Evolutionary conservation across 208 protist genomes (phyloP), one percentile per base, ranked within the genome.

Genomic region (Acanthamoeba sp.): DNA sequence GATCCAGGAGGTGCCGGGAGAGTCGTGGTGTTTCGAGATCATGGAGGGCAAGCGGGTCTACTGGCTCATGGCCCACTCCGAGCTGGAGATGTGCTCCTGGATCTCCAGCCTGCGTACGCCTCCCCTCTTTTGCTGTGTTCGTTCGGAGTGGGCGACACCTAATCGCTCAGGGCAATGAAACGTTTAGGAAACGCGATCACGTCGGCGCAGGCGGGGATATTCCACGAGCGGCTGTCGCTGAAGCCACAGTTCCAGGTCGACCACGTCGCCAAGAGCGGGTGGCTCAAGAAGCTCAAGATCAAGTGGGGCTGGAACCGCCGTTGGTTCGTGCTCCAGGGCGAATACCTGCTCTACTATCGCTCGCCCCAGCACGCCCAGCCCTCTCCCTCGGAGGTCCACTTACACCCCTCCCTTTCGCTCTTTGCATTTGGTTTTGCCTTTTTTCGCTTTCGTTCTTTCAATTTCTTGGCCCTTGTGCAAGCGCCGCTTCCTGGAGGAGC

Each of bases 71-170:
- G 76, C 76, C 22, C 76, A 85, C 12, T 85, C 76, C n/a, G 76
- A 85, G 45, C 76, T 85, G 27, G 76, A 85, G 76, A 85, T 85
- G 76, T 85, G 76, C 45, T 85, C 76, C 7, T 85, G 76, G 76
- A 85, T 85, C 27, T 85, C 76, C 42, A 85, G 76, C 24, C 76
- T 85, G 9, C 76, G 76, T 85, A 85, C 40, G 1, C 2, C 27
- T 4, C 36, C 69, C 34, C 29, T 45, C n/a, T n/a, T n/a, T n/a
- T n/a, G n/a, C n/a, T n/a, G n/a, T n/a, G n/a, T n/a, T n/a, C n/a
- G n/a, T n/a, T n/a, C n/a, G n/a, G n/a, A n/a, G n/a, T n/a, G n/a
- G n/a, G n/a, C n/a, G n/a, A n/a, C 52, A 12, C 52, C 3, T 50
- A 50, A 50, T 50, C n/a, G n/a, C n/a, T n/a, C n/a, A n/a, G n/a